phyloP scores from a whole-genome alignment of 805 yeast species.

The Danielia oregonensis region DNA sequence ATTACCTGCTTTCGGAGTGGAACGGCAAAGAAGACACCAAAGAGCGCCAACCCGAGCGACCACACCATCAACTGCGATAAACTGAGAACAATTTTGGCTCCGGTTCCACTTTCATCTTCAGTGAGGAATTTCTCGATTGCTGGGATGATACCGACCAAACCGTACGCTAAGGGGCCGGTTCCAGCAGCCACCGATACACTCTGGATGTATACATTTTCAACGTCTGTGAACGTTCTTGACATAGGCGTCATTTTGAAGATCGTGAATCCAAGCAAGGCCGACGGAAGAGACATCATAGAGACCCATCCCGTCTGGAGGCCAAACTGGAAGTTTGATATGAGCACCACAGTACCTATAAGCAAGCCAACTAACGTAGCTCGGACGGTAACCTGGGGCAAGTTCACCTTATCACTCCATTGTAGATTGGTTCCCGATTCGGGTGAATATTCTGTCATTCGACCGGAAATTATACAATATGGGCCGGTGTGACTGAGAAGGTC shows the following conservation, averaged over 20 bases:
- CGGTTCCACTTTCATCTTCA: conserved; percentile 69
- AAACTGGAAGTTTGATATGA: conserved; percentile 89
- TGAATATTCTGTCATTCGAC: too few relatives aligned
- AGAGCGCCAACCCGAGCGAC: conserved; percentile 85
- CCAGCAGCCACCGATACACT: conserved; percentile 96
- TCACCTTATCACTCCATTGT: conserved; percentile 41
- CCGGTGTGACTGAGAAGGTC: too few relatives aligned
- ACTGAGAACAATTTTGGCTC: conserved; percentile 31
- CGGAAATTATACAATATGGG: too few relatives aligned
- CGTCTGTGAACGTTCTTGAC: conserved; percentile 54
- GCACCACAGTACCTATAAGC: conserved; percentile 78
- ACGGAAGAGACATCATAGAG: conserved; percentile 96
- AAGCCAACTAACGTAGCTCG: conserved; percentile 76
- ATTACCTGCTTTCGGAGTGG: conserved; percentile 85
- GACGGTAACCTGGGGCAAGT: conserved; percentile 62
- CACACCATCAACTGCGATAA: conserved; percentile 63
- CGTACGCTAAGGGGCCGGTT: conserved; percentile 94
- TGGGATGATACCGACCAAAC: conserved; percentile 92
- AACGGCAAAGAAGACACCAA: conserved; percentile 94
- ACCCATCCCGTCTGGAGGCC: conserved; percentile 99
- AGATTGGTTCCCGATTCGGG: too few relatives aligned
- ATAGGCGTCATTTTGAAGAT: conserved; percentile 64
- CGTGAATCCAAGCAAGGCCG: conserved; percentile 85
- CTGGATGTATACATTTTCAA: conserved; percentile 90
- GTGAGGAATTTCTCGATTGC: conserved; percentile 89